Conservation (phyloP, 768 basidiomycete genomes). For the Mycena vitilis region DNA sequence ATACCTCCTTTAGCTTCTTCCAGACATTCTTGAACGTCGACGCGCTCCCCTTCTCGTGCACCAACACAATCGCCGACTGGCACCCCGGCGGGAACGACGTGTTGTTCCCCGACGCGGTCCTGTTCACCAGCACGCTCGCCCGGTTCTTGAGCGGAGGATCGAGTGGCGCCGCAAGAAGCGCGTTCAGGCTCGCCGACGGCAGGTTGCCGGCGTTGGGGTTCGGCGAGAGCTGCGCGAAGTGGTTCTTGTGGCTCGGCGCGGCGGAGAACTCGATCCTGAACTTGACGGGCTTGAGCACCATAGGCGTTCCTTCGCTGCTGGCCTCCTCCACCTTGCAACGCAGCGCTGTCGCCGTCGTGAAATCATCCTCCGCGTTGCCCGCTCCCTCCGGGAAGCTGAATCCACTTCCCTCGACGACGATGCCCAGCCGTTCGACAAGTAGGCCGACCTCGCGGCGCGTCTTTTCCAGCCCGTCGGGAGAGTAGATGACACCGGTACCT, state of each 20-base stretch:
- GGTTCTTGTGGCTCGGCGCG: conserved; percentile 41
- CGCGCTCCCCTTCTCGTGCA: conserved; percentile 92
- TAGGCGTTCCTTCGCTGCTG: conserved; percentile 50
- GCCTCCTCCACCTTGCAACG: conserved; percentile 67
- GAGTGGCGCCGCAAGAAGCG: conserved; percentile 40
- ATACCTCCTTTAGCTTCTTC: conserved; percentile 76
- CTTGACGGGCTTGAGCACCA: conserved; percentile 77
- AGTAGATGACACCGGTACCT: conserved; percentile 59
- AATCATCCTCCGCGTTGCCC: conserved; percentile 37
- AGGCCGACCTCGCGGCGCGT: conserved; percentile 75
- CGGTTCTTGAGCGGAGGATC: conserved; percentile 41
- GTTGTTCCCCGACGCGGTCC: conserved; percentile 37
- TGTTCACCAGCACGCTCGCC: conserved; percentile 40
- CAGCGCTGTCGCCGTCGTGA: conserved; percentile 42
- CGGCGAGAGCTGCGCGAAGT: conserved; percentile 37
- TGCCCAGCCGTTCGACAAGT: conserved; percentile 74
- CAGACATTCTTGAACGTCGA: conserved; percentile 86
- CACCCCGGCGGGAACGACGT: conserved; percentile 51
- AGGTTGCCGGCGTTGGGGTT: conserved; percentile 32
- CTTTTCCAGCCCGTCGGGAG: conserved; percentile 62
- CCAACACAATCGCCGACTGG: conserved; percentile 76
- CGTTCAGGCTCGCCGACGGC: conserved; percentile 30
- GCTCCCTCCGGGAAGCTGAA: conserved; percentile 41
- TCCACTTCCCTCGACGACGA: conserved; percentile 56
- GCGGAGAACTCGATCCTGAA: conserved; percentile 84